Percentiles rank a stretch among this genome's conserved stretches.
Conservation (phyloP, 2,329 filamentous ascomycete species). For the Cordyceps sp. region DNA sequence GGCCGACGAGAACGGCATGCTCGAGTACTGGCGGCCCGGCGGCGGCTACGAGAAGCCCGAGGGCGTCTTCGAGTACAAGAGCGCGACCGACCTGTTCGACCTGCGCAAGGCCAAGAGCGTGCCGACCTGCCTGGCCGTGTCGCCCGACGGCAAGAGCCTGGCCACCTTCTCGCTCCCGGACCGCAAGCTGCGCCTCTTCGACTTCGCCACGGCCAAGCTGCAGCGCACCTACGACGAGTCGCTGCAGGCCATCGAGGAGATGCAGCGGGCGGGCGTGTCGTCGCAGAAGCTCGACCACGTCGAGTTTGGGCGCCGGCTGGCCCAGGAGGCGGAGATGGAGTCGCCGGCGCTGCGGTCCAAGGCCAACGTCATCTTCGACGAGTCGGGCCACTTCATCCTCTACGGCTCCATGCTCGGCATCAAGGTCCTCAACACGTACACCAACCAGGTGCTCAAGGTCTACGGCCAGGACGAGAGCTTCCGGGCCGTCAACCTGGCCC, state of each 20-base stretch:
- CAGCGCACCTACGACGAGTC: constrained; percentile 93
- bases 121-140: constrained; percentile 68
- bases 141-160: constrained; percentile 72
- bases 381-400: constrained; percentile 86
- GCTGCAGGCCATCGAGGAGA: constrained; percentile 70
- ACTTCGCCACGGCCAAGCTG: constrained; percentile 78
- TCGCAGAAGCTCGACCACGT: constrained; percentile 70
- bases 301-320: constrained; percentile 79
- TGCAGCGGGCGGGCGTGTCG: constrained; percentile 87
- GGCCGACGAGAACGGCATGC: constrained; percentile 76
- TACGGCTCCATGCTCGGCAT: constrained; percentile 86
- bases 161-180: constrained; percentile 85
- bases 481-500: constrained; percentile 61
- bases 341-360: constrained; percentile 48
- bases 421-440: constrained; percentile 92
- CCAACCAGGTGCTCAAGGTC: constrained; percentile 78
- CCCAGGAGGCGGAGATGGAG: constrained; percentile 75
- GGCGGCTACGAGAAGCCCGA: constrained; percentile 78
- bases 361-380: constrained; percentile 83
- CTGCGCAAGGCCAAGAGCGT: constrained; percentile 91
- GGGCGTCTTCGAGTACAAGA: constrained; percentile 85
- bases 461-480: constrained; percentile 85
- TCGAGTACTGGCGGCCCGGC: constrained; percentile 87
- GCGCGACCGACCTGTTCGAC: constrained; percentile 83
- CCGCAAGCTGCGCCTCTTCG: constrained; percentile 81